Conservation (phyloP, 176 grass and related monocot species). For the Zizania latifolia region DNA sequence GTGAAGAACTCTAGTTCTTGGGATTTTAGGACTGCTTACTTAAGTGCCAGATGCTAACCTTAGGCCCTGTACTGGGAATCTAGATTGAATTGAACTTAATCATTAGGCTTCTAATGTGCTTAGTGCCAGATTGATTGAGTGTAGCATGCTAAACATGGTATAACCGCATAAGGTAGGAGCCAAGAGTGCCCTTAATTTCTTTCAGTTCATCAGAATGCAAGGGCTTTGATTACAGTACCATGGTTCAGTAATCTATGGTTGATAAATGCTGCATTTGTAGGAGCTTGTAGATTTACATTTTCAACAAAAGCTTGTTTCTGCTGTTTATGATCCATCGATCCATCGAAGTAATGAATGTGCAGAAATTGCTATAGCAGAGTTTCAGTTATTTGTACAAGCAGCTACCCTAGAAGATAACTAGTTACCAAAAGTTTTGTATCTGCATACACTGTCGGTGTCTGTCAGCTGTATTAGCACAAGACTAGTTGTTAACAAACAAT, state of each 20-base stretch:
- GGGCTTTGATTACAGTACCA: background rate
- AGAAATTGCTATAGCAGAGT: background rate
- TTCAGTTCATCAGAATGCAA: background rate
- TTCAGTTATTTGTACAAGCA: background rate
- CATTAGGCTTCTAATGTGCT: background rate
- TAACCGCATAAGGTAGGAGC: background rate
- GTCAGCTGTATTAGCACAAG: background rate
- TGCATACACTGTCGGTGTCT: background rate
- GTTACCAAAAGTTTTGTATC: background rate
- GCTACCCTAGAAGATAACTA: background rate
- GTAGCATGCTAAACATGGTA: background rate
- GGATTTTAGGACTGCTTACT: too few relatives aligned
- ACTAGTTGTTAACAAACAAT: background rate
- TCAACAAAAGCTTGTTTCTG: background rate
- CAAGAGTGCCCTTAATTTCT: background rate
- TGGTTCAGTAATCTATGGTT: background rate
- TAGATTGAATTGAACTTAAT: background rate
- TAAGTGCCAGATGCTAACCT: background rate
- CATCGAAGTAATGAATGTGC: background rate
- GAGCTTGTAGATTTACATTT: background rate
- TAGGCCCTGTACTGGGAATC: background rate
- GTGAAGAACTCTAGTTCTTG: constrained; percentile 29
- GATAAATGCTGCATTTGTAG: background rate
- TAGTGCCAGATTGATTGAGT: background rate
- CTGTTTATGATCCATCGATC: background rate